Evolutionary conservation across 106 monocot genomes (phyloP), one percentile per base, ranked within the genome.

Genomic region (Dendrobium catenatum): DNA sequence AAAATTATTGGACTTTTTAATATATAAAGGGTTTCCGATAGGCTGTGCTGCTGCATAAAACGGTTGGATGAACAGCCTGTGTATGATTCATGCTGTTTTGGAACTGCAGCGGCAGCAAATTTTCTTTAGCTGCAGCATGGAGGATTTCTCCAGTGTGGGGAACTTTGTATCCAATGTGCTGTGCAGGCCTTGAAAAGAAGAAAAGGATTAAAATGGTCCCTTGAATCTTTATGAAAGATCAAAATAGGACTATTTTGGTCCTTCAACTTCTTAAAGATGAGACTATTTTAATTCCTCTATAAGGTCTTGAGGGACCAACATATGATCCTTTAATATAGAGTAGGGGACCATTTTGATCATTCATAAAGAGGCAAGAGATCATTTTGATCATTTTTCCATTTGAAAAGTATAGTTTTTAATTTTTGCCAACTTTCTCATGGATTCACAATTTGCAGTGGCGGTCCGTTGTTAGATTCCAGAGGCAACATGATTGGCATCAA

Each of bases 401-500:
- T 37, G n/a, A 26, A 64, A 64, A 64, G 20, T 64, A 64, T 64
- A 64, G 64, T 64, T 7, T 24, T 64, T 64, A 64, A 64, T 22
- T 64, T 7, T 24, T 64, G 26, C 42, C 16, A 74, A 20, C n/a
- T 42, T 83, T 77, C 42, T 41, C 19, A 40, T 55, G 48, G 68
- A 66, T 80, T 19, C 26, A 80, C 9, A 29, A 85, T 82, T 84
- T 84, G 81, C 96, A 99, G 98, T 82, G 94, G 98, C 55, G 94
- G 94, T 77, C 98, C 94, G 64, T 84, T 98, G 80, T 80, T 99
- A 46, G 94, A 99, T 64, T 99, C 89, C 6, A 95, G 87, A 85
- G 98, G 94, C 82, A 87, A 92, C 79, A 76, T 99, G 88, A 88
- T 99, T 81, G 98, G 95, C 77, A 95, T 99, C 68, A 99, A 99